Conservation (phyloP, 352 stramenopile species). For the Phytophthora agathidicida region DNA sequence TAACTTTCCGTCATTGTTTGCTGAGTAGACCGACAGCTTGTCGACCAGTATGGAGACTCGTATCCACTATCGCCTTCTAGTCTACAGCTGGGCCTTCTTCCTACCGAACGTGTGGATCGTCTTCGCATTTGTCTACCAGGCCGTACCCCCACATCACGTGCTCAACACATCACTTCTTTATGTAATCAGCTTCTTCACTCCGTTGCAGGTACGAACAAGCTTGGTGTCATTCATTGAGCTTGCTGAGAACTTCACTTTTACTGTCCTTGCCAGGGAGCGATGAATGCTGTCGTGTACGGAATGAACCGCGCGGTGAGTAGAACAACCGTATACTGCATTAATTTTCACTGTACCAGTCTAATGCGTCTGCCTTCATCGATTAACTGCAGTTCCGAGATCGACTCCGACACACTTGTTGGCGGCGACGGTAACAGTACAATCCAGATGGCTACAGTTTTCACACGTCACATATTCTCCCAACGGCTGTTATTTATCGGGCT, state of each 20-base stretch:
- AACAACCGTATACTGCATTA: neutral
- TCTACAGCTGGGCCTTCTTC: slow-evolving; percentile 69
- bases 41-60: slow-evolving; percentile 73
- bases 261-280: slow-evolving; percentile 43
- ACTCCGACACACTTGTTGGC: slow-evolving; percentile 5
- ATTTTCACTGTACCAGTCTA: neutral
- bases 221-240: too few relatives aligned
- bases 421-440: neutral
- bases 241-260: neutral
- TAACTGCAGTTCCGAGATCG: slow-evolving; percentile 22
- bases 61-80: slow-evolving; percentile 69
- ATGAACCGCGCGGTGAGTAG: slow-evolving; percentile 61
- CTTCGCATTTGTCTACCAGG: slow-evolving; percentile 56
- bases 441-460: slow-evolving; percentile 5
- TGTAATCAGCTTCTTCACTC: slow-evolving; percentile 69
- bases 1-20: neutral
- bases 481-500: slow-evolving; percentile 6
- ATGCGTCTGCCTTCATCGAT: neutral
- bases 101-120: slow-evolving; percentile 52
- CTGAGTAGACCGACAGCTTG: slow-evolving; percentile 48
- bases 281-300: slow-evolving; percentile 68
- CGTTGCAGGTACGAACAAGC: slow-evolving; percentile 57
- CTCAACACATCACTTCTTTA: slow-evolving; percentile 61
- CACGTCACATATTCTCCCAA: slow-evolving; percentile 9
- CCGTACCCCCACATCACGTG: slow-evolving; percentile 47